Percentiles rank a stretch among this genome's conserved stretches.
These are phyloP conservation scores for Ogataea glucozyma DNA, from an alignment of 805 yeast genomes.

Conservation along the genomic window DNA sequence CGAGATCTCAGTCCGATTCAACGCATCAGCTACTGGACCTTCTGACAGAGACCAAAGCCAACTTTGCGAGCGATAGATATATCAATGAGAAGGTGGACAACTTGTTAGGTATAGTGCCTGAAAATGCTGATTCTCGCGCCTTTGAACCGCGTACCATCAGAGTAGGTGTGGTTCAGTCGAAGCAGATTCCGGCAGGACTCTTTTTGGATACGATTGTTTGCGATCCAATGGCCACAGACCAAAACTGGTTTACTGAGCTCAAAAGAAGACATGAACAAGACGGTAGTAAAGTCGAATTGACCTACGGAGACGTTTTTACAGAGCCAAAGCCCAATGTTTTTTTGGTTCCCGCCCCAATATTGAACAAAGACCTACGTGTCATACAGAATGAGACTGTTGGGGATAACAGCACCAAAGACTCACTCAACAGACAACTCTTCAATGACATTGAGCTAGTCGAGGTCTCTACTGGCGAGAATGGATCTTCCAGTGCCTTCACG, in stretches of 20 bases:
- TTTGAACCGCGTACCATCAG: conserved; percentile 28
- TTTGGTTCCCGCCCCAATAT: conserved; percentile 32
- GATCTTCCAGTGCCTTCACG: too few species aligned
- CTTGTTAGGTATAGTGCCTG: conserved; percentile 19
- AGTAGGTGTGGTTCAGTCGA: conserved; percentile 32
- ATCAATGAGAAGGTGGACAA: conserved; percentile 20
- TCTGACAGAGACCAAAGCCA: conserved; percentile 14
- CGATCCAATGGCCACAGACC: conserved; percentile 34
- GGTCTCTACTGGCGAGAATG: conserved; percentile 11
- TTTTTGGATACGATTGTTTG: conserved; percentile 29
- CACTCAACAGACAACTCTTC: conserved; percentile 26
- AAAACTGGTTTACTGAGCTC: conserved; percentile 21
- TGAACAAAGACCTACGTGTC: conserved; percentile 31
- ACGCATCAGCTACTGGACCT: conserved; percentile 6
- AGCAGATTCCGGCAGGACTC: conserved; percentile 21
- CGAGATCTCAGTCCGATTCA: too few species aligned
- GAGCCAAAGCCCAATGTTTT: conserved; percentile 16
- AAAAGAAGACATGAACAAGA: conserved; percentile 7
- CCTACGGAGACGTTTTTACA: conserved; percentile 14
- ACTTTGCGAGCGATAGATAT: conserved; percentile 15
- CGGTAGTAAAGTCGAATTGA: conserved; percentile 16
- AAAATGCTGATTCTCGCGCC: background rate
- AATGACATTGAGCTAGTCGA: conserved; percentile 35
- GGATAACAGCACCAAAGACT: conserved; percentile 17
- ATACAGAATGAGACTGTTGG: conserved; percentile 31